A percentile compares a stretch with the other conserved stretches of the same genome.
Conservation (phyloP, 2,329 filamentous ascomycete species). For the Ilyonectria destructans region DNA sequence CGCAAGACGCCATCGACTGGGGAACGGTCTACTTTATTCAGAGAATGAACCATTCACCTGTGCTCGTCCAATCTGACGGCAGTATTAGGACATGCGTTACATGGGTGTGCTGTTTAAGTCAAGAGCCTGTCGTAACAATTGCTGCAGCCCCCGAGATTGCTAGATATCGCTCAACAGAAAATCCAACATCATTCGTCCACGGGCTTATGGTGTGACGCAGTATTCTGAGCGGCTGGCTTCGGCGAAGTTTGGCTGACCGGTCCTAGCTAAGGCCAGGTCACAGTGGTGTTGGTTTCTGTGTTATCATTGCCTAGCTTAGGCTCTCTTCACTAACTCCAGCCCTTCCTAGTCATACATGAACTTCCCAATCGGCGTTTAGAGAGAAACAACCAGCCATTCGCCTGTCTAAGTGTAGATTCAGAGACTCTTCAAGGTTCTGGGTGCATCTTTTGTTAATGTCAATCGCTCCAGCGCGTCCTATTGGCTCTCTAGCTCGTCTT, state of each 20-base stretch:
- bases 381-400: neutral
- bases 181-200: constrained; percentile 26
- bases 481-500: constrained; percentile 31
- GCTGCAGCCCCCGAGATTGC: constrained; percentile 21
- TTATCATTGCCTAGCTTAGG: too few species aligned
- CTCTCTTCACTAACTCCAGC: neutral
- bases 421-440: neutral
- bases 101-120: constrained; percentile 28
- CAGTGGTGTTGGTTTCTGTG: neutral
- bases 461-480: neutral
- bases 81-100: constrained; percentile 29
- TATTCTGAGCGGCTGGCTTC: constrained; percentile 8
- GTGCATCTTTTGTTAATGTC: neutral
- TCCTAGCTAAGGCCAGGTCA: neutral
- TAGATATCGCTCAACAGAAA: constrained; percentile 35
- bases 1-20: constrained; percentile 34
- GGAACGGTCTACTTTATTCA: constrained; percentile 38
- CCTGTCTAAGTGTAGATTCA: neutral
- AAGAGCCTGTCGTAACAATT: constrained; percentile 14
- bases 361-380: too few species aligned
- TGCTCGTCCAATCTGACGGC: constrained; percentile 36
- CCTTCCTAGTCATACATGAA: constrained; percentile 9
- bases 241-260: neutral
- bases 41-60: constrained; percentile 29
- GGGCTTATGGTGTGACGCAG: constrained; percentile 12